These are phyloP conservation scores for Rhizophora mangle DNA, from an alignment of 345 rosid genomes.

Conservation along the genomic window DNA sequence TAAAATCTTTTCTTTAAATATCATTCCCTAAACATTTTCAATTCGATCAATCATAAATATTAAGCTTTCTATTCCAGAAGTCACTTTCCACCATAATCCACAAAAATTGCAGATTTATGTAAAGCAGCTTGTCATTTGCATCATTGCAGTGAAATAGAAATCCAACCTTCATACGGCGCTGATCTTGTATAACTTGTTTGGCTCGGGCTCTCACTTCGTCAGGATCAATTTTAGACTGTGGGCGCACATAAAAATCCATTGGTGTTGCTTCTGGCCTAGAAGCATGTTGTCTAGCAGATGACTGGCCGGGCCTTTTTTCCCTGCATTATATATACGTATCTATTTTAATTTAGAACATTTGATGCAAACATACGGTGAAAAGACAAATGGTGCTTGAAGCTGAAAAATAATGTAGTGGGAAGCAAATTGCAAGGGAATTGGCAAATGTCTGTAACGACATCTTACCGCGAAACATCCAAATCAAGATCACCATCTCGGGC, in stretches of 20 bases:
- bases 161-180: slow-evolving; percentile 85
- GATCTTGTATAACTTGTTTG: slow-evolving; percentile 78
- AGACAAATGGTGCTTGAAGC: background rate
- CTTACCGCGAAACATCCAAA: slow-evolving; percentile 71
- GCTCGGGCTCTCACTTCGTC: slow-evolving; percentile 84
- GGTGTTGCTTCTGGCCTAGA: slow-evolving; percentile 96
- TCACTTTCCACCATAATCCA: background rate
- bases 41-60: too few species aligned
- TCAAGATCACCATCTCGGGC: slow-evolving; percentile 91
- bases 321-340: slow-evolving; percentile 25
- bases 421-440: background rate
- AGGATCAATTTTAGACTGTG: slow-evolving; percentile 93
- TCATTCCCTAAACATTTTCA: too few species aligned
- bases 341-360: background rate
- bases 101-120: background rate
- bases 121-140: background rate
- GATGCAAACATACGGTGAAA: background rate
- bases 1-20: too few species aligned
- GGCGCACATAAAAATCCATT: slow-evolving; percentile 86
- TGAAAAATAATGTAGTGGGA: background rate
- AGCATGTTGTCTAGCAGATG: slow-evolving; percentile 64
- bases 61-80: background rate
- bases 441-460: slow-evolving; percentile 2
- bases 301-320: slow-evolving; percentile 64
- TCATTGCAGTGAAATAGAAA: background rate